phyloP scores from a whole-genome alignment of 805 yeast species.

The Cyberlindnera saturnus region DNA sequence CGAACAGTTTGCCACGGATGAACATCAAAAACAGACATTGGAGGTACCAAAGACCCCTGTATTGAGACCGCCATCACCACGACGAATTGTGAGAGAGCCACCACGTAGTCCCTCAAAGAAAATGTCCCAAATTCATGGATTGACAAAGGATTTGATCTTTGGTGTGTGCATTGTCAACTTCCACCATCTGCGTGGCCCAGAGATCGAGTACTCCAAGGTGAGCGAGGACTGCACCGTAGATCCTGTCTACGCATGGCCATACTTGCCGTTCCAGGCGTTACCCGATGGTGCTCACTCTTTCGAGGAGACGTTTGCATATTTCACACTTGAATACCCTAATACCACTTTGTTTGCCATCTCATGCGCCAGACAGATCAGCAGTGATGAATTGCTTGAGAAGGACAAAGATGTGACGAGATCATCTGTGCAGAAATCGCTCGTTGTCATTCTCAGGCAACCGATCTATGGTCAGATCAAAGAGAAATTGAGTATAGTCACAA shows the following conservation, averaged over 20 bases:
- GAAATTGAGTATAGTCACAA: slow-evolving; percentile 83
- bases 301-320: slow-evolving; percentile 89
- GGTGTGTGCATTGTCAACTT: slow-evolving; percentile 90
- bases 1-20: slow-evolving; percentile 2
- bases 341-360: slow-evolving; percentile 89
- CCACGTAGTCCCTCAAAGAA: slow-evolving; percentile 8
- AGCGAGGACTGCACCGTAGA: slow-evolving; percentile 25
- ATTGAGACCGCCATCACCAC: no score
- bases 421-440: slow-evolving; percentile 86
- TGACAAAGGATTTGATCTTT: slow-evolving; percentile 41
- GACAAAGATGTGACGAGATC: slow-evolving; percentile 73
- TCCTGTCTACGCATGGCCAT: slow-evolving; percentile 60
- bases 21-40: neutral
- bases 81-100: neutral
- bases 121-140: slow-evolving; percentile 16
- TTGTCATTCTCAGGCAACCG: slow-evolving; percentile 81
- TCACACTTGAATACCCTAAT: slow-evolving; percentile 61
- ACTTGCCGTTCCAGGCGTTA: slow-evolving; percentile 86
- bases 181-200: slow-evolving; percentile 92
- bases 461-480: slow-evolving; percentile 85
- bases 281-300: slow-evolving; percentile 95
- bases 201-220: slow-evolving; percentile 77
- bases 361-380: slow-evolving; percentile 78
- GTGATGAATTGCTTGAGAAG: slow-evolving; percentile 50
- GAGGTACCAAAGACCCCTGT: neutral